Conservation (phyloP, 305 asterid species). For the Fraxinus xanthoxyloides region DNA sequence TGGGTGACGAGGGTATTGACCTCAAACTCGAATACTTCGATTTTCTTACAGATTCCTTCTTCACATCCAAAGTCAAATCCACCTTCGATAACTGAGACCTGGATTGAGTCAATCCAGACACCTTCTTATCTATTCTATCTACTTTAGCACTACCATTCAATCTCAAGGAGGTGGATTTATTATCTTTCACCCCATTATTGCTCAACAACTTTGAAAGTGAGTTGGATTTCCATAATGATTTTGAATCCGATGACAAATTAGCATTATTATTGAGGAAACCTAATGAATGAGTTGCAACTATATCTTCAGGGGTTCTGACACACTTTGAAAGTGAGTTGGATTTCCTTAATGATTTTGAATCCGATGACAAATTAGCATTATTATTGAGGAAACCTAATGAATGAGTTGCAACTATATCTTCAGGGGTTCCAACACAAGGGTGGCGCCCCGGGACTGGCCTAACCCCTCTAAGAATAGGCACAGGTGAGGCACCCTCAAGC, state of each 20-base stretch:
- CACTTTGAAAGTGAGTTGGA: too few species aligned
- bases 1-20: conserved; percentile 89
- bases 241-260: conserved; percentile 40
- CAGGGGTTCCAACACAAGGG: conserved; percentile 95
- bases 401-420: conserved; percentile 87
- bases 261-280: conserved; percentile 69
- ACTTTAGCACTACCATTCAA: conserved; percentile 45
- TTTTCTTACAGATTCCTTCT: conserved; percentile 52
- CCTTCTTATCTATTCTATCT: conserved; percentile 50
- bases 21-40: conserved; percentile 60
- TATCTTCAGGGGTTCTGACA: conserved; percentile 93
- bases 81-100: conserved; percentile 73
- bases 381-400: conserved; percentile 76
- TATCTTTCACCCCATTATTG: conserved; percentile 42
- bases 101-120: conserved; percentile 60
- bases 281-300: conserved; percentile 82
- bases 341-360: conserved; percentile 39
- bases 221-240: conserved; percentile 38
- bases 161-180: conserved; percentile 35
- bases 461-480: conserved; percentile 82
- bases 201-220: conserved; percentile 31
- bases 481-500: conserved; percentile 93
- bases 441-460: conserved; percentile 89
- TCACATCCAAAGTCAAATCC: conserved; percentile 54
- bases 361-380: conserved; percentile 41